Evolutionary conservation across 1,284 basidiomycete genomes (phyloP).

Genomic region (Trametes hirsuta): DNA sequence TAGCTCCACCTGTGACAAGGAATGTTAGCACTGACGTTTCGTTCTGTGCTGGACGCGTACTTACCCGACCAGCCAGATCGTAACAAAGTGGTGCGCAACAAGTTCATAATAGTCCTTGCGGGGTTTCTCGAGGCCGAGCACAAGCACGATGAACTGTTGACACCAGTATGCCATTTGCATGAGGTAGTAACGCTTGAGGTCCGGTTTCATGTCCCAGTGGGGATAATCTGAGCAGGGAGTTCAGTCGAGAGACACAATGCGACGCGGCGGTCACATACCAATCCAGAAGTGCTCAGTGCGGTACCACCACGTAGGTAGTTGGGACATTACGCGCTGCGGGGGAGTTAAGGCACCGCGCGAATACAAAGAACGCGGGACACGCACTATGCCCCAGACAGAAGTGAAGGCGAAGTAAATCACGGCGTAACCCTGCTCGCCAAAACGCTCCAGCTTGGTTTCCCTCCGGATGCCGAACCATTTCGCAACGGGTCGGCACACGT

Average conservation of each 20-base stretch:
- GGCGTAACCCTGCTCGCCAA: constrained; percentile 91
- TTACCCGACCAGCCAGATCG: constrained; percentile 91
- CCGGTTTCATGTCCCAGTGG: constrained; percentile 85
- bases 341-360: neutral
- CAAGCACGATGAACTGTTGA: constrained; percentile 89
- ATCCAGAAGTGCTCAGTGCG: constrained; percentile 83
- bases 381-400: constrained; percentile 77
- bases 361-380: constrained; percentile 36
- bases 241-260: neutral
- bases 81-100: constrained; percentile 88
- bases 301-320: constrained; percentile 91
- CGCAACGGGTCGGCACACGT: constrained; percentile 75
- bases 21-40: neutral
- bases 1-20: constrained; percentile 79
- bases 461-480: constrained; percentile 70
- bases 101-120: constrained; percentile 92
- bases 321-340: constrained; percentile 79
- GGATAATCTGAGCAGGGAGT: constrained; percentile 67
- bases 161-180: constrained; percentile 92
- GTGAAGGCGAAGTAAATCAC: constrained; percentile 78
- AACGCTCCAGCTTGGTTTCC: constrained; percentile 74
- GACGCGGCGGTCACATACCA: constrained; percentile 44
- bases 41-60: constrained; percentile 27
- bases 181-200: constrained; percentile 92
- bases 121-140: constrained; percentile 89